Evolutionary conservation across 371 early-diverging fungal species (phyloP).

Genomic region (Parasitella parasitica): DNA sequence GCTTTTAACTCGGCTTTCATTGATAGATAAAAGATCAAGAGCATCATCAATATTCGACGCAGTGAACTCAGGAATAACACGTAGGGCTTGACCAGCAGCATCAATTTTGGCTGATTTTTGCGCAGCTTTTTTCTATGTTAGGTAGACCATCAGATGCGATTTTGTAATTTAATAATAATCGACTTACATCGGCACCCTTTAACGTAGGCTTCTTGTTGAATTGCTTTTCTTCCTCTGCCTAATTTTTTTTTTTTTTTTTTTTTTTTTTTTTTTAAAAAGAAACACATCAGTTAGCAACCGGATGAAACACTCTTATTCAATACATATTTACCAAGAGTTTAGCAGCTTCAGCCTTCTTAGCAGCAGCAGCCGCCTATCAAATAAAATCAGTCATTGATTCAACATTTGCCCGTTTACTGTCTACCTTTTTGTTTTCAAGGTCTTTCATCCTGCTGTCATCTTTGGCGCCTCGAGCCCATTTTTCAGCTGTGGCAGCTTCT

Average conservation of each 20-base stretch:
- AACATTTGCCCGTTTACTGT: not conserved
- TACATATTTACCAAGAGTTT: slow-evolving; percentile 22
- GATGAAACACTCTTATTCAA: not conserved
- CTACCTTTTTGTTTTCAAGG: slow-evolving; percentile 72
- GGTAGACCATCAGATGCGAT: not conserved
- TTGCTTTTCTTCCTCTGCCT: slow-evolving; percentile 51
- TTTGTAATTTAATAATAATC: not conserved
- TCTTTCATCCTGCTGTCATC: slow-evolving; percentile 66
- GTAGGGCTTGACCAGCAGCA: slow-evolving; percentile 40
- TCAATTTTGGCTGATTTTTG: slow-evolving; percentile 57
- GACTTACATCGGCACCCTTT: slow-evolving; percentile 31
- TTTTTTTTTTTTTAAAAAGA: too few relatives aligned
- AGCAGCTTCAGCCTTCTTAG: slow-evolving; percentile 45
- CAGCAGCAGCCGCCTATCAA: slow-evolving; percentile 35
- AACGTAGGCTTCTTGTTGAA: slow-evolving; percentile 35
- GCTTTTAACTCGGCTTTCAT: slow-evolving; percentile 35
- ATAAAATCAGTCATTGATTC: not conserved
- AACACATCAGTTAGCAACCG: not conserved
- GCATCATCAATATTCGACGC: slow-evolving; percentile 83
- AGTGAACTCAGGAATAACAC: slow-evolving; percentile 63
- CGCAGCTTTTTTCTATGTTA: slow-evolving; percentile 43
- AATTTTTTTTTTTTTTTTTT: too few relatives aligned
- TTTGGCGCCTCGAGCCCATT: slow-evolving; percentile 77
- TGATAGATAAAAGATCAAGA: slow-evolving; percentile 58
- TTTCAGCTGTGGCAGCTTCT: slow-evolving; percentile 59